Evolutionary conservation across 2,329 filamentous ascomycete species (phyloP).

Genomic region (Simplicillium sp.): DNA sequence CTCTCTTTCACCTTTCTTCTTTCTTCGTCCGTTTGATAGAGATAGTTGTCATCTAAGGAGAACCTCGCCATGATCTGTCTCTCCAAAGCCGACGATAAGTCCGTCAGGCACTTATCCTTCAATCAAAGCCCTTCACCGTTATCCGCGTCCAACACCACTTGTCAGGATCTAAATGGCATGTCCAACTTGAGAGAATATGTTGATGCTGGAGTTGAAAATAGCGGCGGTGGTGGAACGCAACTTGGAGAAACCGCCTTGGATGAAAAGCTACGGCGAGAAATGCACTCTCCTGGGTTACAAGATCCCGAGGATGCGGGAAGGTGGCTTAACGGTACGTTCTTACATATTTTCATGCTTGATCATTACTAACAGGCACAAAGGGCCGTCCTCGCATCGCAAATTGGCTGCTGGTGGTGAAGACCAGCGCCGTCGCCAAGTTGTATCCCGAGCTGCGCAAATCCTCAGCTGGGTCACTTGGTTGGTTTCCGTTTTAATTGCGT

Average conservation of each 20-base stretch:
- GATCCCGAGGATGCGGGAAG: conserved; percentile 17
- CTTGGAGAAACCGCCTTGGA: conserved; percentile 11
- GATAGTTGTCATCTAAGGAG: too few species aligned
- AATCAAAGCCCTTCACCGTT: conserved; percentile 44
- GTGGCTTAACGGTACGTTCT: conserved; percentile 17
- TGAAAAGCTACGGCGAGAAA: conserved; percentile 14
- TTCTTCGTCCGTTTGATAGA: neutral
- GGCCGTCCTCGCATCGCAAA: conserved; percentile 20
- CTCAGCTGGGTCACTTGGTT: conserved; percentile 32
- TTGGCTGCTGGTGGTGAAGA: conserved; percentile 28
- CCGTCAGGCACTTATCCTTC: conserved; percentile 36
- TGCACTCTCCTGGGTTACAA: conserved; percentile 10
- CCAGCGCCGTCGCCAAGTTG: conserved; percentile 19
- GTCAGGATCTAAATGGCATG: conserved; percentile 46
- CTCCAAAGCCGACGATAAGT: conserved; percentile 41
- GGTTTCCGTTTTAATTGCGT: conserved; percentile 29
- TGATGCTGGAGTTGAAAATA: conserved; percentile 22
- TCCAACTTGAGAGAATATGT: conserved; percentile 38
- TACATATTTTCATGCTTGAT: too few species aligned
- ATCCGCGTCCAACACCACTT: conserved; percentile 37
- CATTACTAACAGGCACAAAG: conserved; percentile 5
- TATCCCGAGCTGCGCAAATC: conserved; percentile 16
- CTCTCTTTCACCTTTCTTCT: neutral
- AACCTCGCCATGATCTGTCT: conserved; percentile 40
- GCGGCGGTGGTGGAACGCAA: conserved; percentile 14